Evolutionary conservation across 169 alveolate species (phyloP).

Genomic region (Eimeria falciformis): DNA sequence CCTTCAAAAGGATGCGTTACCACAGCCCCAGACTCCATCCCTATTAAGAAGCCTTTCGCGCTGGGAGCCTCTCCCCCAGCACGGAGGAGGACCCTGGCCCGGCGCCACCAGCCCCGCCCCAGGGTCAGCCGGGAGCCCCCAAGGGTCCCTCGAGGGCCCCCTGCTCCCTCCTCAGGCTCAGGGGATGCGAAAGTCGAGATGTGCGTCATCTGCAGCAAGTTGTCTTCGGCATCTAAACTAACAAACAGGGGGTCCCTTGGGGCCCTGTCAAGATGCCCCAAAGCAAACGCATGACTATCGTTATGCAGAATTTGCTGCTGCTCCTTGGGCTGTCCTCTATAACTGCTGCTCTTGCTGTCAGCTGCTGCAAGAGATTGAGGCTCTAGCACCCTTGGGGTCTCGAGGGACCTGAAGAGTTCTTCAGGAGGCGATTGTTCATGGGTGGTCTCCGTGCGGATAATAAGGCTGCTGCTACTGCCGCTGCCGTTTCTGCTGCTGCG

Average conservation of each 20-base stretch:
- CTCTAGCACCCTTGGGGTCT: slow-evolving; percentile 23
- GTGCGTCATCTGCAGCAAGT: slow-evolving; percentile 59
- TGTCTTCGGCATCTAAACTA: neutral
- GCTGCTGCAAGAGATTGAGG: neutral
- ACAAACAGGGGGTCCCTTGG: slow-evolving; percentile 21
- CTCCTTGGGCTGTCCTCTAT: slow-evolving; percentile 7
- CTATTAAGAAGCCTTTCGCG: neutral
- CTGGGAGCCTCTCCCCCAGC: slow-evolving; percentile 8
- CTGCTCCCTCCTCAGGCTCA: neutral
- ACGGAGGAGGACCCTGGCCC: neutral
- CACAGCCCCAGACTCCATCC: neutral
- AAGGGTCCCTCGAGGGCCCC: neutral
- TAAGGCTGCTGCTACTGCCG: neutral
- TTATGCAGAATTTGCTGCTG: neutral
- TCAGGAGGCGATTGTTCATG: neutral
- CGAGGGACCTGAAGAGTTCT: neutral
- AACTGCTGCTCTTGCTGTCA: slow-evolving; percentile 15
- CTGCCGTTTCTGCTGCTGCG: slow-evolving; percentile 21
- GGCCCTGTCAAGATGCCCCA: neutral
- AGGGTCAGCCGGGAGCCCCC: neutral
- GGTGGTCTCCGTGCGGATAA: slow-evolving; percentile 2
- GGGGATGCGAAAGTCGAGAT: neutral
- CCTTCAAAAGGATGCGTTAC: neutral
- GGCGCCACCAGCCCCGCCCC: slow-evolving; percentile 42
- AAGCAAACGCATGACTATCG: neutral